Evolutionary conservation across 192 early-diverging fungal genomes (phyloP).

Genomic region (Funneliformis mosseae): DNA sequence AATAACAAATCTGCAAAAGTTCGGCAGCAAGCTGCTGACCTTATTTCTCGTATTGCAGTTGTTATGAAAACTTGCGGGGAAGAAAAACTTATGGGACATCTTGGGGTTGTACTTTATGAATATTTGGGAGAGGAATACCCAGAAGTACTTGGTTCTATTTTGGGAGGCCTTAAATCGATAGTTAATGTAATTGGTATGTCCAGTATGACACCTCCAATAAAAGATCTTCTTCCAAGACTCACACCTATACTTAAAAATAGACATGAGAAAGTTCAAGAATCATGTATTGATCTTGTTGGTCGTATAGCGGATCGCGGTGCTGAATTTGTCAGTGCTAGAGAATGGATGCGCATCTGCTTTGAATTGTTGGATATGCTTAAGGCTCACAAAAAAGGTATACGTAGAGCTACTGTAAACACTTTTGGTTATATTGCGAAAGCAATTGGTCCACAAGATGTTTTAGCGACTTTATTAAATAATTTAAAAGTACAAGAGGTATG

Average conservation of each 20-base stretch:
- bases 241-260: conserved; percentile 99
- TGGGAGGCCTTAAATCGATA: conserved; percentile 90
- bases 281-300: conserved; percentile 90
- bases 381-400: conserved; percentile 93
- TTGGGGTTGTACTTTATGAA: conserved; percentile 94
- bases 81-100: conserved; percentile 91
- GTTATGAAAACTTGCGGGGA: conserved; percentile 95
- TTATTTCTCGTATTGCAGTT: conserved; percentile 91
- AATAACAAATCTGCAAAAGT: conserved; percentile 97
- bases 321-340: conserved; percentile 92
- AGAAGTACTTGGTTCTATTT: conserved; percentile 94
- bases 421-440: conserved; percentile 99
- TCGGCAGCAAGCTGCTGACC: conserved; percentile 96
- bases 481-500: conserved; percentile 89
- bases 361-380: conserved; percentile 96
- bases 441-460: conserved; percentile 98
- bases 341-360: conserved; percentile 99
- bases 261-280: conserved; percentile 69
- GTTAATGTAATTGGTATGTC: conserved; percentile 98
- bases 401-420: conserved; percentile 95
- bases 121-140: conserved; percentile 99
- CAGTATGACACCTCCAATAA: conserved; percentile 98
- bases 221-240: conserved; percentile 91
- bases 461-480: conserved; percentile 97
- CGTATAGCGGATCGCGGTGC: conserved; percentile 98